Evolutionary conservation across 768 basidiomycete species (phyloP).

Genomic region (Suillus subluteus): DNA sequence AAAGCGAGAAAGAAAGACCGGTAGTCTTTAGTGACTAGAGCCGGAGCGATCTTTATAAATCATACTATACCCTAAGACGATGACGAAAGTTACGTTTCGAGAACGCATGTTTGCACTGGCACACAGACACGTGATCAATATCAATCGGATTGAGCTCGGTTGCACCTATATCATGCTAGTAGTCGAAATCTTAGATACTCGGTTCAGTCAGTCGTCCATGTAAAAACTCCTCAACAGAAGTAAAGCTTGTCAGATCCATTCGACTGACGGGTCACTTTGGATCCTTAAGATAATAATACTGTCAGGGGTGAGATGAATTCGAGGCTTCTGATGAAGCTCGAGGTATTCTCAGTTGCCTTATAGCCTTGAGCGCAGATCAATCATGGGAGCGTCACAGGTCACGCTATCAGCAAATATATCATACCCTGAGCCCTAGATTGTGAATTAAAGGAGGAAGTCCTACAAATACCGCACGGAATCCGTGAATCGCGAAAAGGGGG

Average conservation of each 20-base stretch:
- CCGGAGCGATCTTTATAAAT: conserved; percentile 4
- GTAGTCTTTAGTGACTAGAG: background rate
- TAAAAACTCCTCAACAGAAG: background rate
- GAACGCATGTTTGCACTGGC: background rate
- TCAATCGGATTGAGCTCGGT: background rate
- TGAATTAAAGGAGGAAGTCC: conserved; percentile 2
- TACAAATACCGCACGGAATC: background rate
- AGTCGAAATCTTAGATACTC: background rate
- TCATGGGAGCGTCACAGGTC: background rate
- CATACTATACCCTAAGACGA: background rate
- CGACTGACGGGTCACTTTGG: background rate
- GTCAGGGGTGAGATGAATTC: background rate
- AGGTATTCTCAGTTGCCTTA: conserved; percentile 6
- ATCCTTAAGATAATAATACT: background rate
- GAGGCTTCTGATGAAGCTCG: conserved; percentile 4
- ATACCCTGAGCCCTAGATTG: conserved; percentile 6
- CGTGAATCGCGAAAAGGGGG: conserved; percentile 4
- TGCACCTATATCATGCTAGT: background rate
- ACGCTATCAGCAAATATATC: conserved; percentile 1
- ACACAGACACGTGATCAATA: conserved; percentile 4
- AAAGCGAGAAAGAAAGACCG: background rate
- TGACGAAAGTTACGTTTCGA: conserved; percentile 4
- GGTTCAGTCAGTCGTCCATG: background rate
- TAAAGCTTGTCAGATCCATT: background rate
- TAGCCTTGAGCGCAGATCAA: background rate